Percentiles rank a stretch among this genome's conserved stretches.
Conservation (phyloP, 352 stramenopile species). For the Discostella stelligera region DNA sequence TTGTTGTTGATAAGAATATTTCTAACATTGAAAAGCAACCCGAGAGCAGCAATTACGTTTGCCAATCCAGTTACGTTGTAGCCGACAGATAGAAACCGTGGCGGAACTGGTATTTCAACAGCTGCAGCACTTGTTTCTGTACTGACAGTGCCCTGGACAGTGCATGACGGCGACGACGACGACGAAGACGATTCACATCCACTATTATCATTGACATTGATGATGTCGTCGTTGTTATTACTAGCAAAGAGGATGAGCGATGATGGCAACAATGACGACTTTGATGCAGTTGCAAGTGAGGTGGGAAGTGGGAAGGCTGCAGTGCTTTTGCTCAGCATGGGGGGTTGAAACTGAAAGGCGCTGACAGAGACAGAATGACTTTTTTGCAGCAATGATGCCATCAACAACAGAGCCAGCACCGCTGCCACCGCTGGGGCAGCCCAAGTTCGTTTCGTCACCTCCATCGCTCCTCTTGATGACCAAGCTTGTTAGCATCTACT, state of each 20-base stretch:
- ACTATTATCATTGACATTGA: not conserved
- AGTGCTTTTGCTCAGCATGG: not conserved
- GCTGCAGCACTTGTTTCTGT: not conserved
- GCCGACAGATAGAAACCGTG: conserved; percentile 18
- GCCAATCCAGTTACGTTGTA: conserved; percentile 19
- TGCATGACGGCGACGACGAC: not conserved
- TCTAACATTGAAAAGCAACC: conserved; percentile 18
- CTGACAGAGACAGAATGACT: not conserved
- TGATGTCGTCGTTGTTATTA: not conserved
- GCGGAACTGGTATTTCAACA: conserved; percentile 8
- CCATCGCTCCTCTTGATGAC: not conserved
- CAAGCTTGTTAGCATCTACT: too few species aligned
- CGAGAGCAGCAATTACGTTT: conserved; percentile 16
- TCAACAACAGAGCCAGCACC: not conserved
- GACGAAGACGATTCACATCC: not conserved
- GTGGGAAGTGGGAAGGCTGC: not conserved
- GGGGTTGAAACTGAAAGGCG: not conserved
- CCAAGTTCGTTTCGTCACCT: not conserved
- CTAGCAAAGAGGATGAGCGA: not conserved
- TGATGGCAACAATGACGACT: not conserved
- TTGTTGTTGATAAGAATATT: not conserved
- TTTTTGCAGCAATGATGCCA: not conserved
- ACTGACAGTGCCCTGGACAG: not conserved
- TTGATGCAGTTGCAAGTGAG: not conserved
- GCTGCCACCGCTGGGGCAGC: not conserved